phyloP scores from a whole-genome alignment of 441 rosid species.

The Kokia cookei region DNA sequence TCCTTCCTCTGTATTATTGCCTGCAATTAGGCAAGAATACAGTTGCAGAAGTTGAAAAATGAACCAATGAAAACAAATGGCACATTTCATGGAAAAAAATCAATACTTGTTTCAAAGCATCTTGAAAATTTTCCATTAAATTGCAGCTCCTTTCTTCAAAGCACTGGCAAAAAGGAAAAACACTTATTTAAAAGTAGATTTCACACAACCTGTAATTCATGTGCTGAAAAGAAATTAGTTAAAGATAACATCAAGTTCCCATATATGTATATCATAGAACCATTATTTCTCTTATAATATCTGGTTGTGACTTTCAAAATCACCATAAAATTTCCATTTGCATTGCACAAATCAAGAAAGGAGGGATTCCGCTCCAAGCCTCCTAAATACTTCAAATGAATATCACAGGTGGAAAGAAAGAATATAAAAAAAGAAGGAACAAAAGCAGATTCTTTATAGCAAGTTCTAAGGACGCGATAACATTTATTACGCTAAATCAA shows the following conservation, averaged over 20 bases:
- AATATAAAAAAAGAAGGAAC: neutral
- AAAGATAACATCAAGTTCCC: neutral
- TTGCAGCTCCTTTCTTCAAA: conserved; percentile 11
- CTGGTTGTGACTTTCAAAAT: neutral
- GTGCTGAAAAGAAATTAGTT: neutral
- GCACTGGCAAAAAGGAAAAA: neutral
- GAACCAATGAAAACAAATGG: neutral
- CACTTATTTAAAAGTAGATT: neutral
- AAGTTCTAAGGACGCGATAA: neutral
- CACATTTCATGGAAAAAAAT: neutral
- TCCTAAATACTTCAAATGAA: neutral
- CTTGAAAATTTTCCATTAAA: neutral
- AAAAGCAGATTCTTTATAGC: neutral
- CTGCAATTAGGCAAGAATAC: neutral
- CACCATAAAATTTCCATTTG: neutral
- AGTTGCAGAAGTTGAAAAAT: neutral
- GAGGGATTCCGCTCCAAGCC: neutral
- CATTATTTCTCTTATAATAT: neutral
- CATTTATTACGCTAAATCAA: neutral
- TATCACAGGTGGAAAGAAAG: neutral
- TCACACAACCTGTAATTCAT: neutral
- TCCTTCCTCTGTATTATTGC: conserved; percentile 8
- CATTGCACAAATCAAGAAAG: neutral
- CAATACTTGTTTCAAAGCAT: conserved; percentile 9
- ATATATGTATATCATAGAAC: neutral